Evolutionary conservation across 768 basidiomycete genomes (phyloP).

Genomic region (Rhizopogon vesiculosus): DNA sequence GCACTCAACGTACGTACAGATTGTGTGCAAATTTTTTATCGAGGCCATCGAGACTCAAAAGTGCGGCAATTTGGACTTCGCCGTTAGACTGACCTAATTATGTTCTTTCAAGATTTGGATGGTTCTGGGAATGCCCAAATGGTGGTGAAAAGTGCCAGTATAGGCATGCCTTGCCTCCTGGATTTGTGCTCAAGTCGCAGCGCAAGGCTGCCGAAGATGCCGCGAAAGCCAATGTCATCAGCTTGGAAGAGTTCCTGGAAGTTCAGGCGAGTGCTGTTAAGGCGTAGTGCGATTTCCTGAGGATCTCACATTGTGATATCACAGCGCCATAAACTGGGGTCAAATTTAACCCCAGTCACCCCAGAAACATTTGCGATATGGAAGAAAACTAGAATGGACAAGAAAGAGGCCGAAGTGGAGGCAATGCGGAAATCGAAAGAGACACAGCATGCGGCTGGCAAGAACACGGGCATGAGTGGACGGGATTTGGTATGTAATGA

Average conservation of each 20-base stretch:
- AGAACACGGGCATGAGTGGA: slow-evolving; percentile 91
- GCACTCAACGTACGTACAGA: slow-evolving; percentile 40
- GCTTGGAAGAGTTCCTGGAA: slow-evolving; percentile 95
- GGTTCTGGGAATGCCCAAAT: slow-evolving; percentile 96
- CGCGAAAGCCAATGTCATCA: slow-evolving; percentile 84
- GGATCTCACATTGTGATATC: slow-evolving; percentile 3
- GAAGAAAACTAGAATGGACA: slow-evolving; percentile 94
- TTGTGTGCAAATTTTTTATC: slow-evolving; percentile 97
- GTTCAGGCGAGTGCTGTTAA: slow-evolving; percentile 69
- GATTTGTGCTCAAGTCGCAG: slow-evolving; percentile 93
- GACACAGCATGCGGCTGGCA: slow-evolving; percentile 77
- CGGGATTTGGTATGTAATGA: slow-evolving; percentile 73
- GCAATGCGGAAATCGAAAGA: slow-evolving; percentile 80
- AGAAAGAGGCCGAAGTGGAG: slow-evolving; percentile 89
- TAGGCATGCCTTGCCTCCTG: slow-evolving; percentile 92
- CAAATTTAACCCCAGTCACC: slow-evolving; percentile 90
- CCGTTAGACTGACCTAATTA: background rate
- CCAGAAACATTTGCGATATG: slow-evolving; percentile 87
- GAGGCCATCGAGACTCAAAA: slow-evolving; percentile 92
- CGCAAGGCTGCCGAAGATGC: slow-evolving; percentile 89
- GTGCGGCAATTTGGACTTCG: slow-evolving; percentile 29
- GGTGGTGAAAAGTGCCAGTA: slow-evolving; percentile 82
- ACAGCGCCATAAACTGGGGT: slow-evolving; percentile 90
- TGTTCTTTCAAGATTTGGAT: slow-evolving; percentile 56
- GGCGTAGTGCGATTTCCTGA: background rate